Percentiles rank a stretch among this genome's conserved stretches.
Conservation (phyloP, 75 land plant genomes). For the Cupressus sempervirens region DNA sequence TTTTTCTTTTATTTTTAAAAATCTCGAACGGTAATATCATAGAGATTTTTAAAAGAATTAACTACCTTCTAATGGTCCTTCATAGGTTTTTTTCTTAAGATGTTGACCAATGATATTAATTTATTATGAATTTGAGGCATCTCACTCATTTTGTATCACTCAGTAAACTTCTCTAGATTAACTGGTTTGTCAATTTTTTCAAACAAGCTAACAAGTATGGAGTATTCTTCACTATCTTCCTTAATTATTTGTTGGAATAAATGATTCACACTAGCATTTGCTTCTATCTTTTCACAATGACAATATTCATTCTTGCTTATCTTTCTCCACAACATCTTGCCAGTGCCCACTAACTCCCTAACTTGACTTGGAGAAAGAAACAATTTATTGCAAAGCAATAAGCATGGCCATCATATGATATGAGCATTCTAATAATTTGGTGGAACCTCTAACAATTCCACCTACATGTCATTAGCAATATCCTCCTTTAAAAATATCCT, state of each 20-base stretch:
- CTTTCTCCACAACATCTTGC: conserved; percentile 58
- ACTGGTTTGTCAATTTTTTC: conserved; percentile 47
- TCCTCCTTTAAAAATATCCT: conserved; percentile 77
- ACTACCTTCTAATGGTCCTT: conserved; percentile 64
- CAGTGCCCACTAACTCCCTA: conserved; percentile 46
- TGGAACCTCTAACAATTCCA: conserved; percentile 84
- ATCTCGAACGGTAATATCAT: conserved; percentile 62
- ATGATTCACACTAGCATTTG: conserved; percentile 72
- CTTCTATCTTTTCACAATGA: conserved; percentile 80
- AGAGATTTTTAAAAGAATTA: conserved; percentile 66
- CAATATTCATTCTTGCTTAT: conserved; percentile 80
- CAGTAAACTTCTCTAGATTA: conserved; percentile 41
- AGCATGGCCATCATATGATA: conserved; percentile 85
- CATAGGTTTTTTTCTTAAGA: conserved; percentile 37
- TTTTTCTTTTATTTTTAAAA: conserved; percentile 43
- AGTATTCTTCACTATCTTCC: conserved; percentile 43
- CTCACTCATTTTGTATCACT: conserved; percentile 42
- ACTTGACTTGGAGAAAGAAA: conserved; percentile 74
- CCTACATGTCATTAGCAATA: conserved; percentile 64
- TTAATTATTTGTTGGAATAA: conserved; percentile 56
- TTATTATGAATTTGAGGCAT: conserved; percentile 51
- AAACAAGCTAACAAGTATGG: conserved; percentile 42
- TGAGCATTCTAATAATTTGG: conserved; percentile 64
- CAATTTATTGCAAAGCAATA: conserved; percentile 77
- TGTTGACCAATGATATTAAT: conserved; percentile 35